phyloP scores from a whole-genome alignment of 2,329 filamentous ascomycete genomes.

The Xylaria polymorpha region DNA sequence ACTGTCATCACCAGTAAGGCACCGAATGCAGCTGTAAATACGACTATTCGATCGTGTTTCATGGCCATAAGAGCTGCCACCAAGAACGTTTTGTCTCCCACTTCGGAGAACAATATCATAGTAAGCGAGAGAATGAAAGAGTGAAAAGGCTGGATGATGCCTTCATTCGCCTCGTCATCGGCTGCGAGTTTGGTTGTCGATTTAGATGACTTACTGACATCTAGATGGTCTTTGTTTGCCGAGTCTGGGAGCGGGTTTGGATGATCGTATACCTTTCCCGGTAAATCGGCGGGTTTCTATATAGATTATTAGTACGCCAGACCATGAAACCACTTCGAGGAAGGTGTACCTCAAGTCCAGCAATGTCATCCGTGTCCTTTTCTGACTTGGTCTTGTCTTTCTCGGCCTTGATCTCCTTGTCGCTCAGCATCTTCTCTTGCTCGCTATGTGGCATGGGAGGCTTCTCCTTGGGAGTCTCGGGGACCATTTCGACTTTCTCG shows the following conservation, averaged over 20 bases:
- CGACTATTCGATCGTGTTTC: conserved; percentile 92
- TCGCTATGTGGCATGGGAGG: conserved; percentile 85
- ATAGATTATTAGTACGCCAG: conserved; percentile 42
- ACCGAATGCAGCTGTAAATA: conserved; percentile 94
- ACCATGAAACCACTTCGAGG: background rate
- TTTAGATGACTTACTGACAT: conserved; percentile 58
- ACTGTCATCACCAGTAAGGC: conserved; percentile 95
- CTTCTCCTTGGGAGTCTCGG: conserved; percentile 85
- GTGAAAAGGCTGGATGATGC: conserved; percentile 82
- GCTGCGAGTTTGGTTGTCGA: conserved; percentile 49
- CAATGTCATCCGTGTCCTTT: conserved; percentile 54
- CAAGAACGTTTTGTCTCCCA: conserved; percentile 98
- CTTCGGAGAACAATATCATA: conserved; percentile 97
- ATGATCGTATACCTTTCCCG: conserved; percentile 80
- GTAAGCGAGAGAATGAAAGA: conserved; percentile 92
- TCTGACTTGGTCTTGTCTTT: conserved; percentile 59
- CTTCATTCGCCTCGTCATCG: conserved; percentile 58
- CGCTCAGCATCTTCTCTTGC: conserved; percentile 71
- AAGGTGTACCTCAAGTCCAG: conserved; percentile 67
- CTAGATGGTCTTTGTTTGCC: conserved; percentile 72
- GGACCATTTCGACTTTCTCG: conserved; percentile 77
- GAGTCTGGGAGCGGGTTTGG: conserved; percentile 76
- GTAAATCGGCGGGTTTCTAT: conserved; percentile 84
- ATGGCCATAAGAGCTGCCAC: conserved; percentile 98
- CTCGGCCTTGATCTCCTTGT: conserved; percentile 56